phyloP scores from a whole-genome alignment of 352 stramenopile genomes.

The Pythium sukuiense region DNA sequence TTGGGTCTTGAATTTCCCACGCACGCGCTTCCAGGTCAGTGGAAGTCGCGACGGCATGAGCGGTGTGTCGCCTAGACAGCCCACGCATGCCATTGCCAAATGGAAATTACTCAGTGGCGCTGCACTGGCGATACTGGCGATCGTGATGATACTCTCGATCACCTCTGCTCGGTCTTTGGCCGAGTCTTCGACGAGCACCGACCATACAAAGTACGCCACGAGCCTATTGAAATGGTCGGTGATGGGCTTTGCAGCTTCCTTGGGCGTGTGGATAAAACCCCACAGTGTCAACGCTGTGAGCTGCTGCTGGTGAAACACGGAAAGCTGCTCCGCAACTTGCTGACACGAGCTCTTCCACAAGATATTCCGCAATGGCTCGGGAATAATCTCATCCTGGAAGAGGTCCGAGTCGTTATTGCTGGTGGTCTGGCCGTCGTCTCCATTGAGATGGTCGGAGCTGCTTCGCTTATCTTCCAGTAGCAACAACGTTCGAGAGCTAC shows the following conservation, averaged over 20 bases:
- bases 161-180: conserved; percentile 65
- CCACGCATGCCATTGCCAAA: conserved; percentile 78
- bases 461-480: conserved; percentile 23
- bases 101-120: conserved; percentile 70
- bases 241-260: conserved; percentile 46
- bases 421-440: neutral
- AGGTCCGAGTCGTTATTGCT: conserved; percentile 39
- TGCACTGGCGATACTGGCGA: conserved; percentile 45
- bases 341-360: conserved; percentile 53
- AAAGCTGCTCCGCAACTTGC: conserved; percentile 65
- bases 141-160: conserved; percentile 72
- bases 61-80: conserved; percentile 65
- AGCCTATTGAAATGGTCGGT: conserved; percentile 68
- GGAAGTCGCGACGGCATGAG: conserved; percentile 71
- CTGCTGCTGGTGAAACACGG: conserved; percentile 62
- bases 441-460: conserved; percentile 18
- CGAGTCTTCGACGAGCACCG: conserved; percentile 64
- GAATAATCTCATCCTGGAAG: conserved; percentile 42
- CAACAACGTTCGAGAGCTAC: conserved; percentile 8
- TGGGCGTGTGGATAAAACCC: conserved; percentile 56
- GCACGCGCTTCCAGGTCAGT: conserved; percentile 71
- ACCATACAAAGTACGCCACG: conserved; percentile 75
- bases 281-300: conserved; percentile 46
- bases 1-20: conserved; percentile 62
- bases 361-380: conserved; percentile 43